Percentiles rank a stretch among this genome's conserved stretches.
Evolutionary conservation across 75 land plant species (phyloP).

Genomic region (Pinus albicaulis): DNA sequence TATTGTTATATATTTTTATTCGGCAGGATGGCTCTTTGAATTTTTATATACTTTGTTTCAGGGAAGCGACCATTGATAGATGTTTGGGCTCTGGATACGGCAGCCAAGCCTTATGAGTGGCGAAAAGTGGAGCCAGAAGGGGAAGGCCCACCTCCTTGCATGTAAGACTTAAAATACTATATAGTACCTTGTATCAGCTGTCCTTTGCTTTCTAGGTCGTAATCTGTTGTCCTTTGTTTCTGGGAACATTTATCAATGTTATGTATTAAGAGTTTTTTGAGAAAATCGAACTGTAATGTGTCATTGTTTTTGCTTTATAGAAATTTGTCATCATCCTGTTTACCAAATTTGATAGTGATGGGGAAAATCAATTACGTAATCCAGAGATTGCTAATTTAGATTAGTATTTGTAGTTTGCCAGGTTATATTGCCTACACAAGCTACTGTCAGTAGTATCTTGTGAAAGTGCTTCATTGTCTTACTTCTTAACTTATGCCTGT

Average conservation of each 20-base stretch:
- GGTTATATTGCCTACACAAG: background rate
- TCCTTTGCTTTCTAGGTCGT: background rate
- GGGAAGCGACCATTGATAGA: constrained; percentile 50
- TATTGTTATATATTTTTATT: background rate
- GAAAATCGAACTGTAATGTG: background rate
- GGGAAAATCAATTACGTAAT: background rate
- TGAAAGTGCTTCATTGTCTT: background rate
- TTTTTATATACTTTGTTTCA: constrained; percentile 5
- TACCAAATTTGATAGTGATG: background rate
- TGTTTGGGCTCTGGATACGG: constrained; percentile 58
- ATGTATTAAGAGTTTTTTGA: background rate
- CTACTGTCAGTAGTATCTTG: background rate
- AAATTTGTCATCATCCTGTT: background rate
- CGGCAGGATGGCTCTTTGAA: background rate
- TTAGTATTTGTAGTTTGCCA: background rate
- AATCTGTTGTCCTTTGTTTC: background rate
- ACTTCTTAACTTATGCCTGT: background rate
- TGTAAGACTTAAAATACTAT: constrained; percentile 24
- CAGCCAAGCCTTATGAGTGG: constrained; percentile 63
- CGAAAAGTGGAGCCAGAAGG: constrained; percentile 57
- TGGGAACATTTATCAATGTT: background rate
- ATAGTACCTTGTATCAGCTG: background rate
- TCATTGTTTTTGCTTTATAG: background rate
- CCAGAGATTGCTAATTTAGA: background rate
- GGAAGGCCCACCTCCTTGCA: constrained; percentile 66